Base-by-base conservation (phyloP, 2,329 filamentous ascomycete species). In the Fusarium sp. region DNA sequence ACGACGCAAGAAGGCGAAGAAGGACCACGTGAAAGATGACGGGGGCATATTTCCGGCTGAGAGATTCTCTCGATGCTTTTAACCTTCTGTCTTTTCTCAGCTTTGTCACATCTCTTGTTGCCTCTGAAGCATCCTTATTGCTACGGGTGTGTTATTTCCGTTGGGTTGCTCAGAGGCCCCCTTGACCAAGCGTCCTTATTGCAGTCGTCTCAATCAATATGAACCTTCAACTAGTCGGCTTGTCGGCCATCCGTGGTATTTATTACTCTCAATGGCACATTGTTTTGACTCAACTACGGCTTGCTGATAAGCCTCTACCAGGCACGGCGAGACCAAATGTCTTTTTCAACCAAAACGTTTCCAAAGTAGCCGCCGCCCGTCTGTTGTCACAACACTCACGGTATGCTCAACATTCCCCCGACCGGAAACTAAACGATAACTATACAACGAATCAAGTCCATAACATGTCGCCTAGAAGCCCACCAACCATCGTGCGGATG, bases 341-440 rank as follows among this genome's bases (percentile, higher is more conserved):
- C 35, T 40, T 59, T 5, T 9, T 69, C 35, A 47, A 13, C 7
- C 22, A 37, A 3, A 62, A 37, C 6, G 20, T 27, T 31, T 2
- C 31, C 5, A 57, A 37, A 20, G 20, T 56, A 13, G 18, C 37
- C 16, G 16, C 42, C n/a, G 27, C 37, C 20, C 70, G 65, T 13
- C 22, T 66, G 0, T 10, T 72, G 10, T 72, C 69, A 2, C 69
- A 72, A n/a, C 24, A 72, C n/a, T 16, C 65, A 14, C 27, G 59
- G 27, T 57, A 37, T 35, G 50, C 40, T 31, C 7, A n/a, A 52
- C 27, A 50, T 29, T 5, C 47, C 24, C 27, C 18, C 29, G 8
- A 31, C 27, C 6, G 18, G 27, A 52, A 8, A 52, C 16, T 18
- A 52, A n/a, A 52, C 16, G 24, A 52, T 29, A 13, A 6, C 47